Evolutionary conservation across 495 filamentous ascomycete species (phyloP).

Genomic region (Darksidea phi): DNA sequence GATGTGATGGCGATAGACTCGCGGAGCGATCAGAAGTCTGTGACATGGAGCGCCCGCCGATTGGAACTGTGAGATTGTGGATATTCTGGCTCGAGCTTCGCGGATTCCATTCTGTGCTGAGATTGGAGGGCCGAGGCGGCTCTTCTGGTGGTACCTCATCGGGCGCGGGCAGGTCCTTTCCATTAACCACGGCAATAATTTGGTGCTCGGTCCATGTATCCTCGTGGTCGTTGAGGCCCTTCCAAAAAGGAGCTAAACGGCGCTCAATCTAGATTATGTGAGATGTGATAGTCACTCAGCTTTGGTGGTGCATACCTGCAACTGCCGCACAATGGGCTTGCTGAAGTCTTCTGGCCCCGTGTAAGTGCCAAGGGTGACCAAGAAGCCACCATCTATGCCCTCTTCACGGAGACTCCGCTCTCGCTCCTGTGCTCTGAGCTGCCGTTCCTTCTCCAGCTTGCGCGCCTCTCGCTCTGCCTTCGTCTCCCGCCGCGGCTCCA

Average conservation of each 20-base stretch:
- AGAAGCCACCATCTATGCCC: conserved; percentile 87
- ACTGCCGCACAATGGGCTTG: conserved; percentile 82
- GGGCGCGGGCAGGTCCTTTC: conserved; percentile 76
- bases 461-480: conserved; percentile 88
- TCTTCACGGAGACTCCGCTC: conserved; percentile 93
- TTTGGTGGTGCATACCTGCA: conserved; percentile 67
- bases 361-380: conserved; percentile 93
- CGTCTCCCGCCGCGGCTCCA: conserved; percentile 60
- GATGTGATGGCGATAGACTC: conserved; percentile 50
- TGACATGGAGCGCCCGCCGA: conserved; percentile 71
- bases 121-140: conserved; percentile 40
- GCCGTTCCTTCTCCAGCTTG: conserved; percentile 76
- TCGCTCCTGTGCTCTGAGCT: conserved; percentile 70
- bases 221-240: conserved; percentile 83
- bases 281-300: not conserved
- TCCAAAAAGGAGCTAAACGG: conserved; percentile 90
- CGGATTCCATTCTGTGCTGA: conserved; percentile 43
- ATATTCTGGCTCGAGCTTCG: conserved; percentile 51
- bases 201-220: conserved; percentile 92
- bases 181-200: conserved; percentile 85
- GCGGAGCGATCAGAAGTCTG: conserved; percentile 65
- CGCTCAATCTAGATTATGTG: conserved; percentile 71
- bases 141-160: conserved; percentile 76
- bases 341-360: conserved; percentile 90
- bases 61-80: conserved; percentile 71